These are phyloP conservation scores for Begonia masoniana DNA, from an alignment of 306 rosid genomes.

Conservation along the genomic window DNA sequence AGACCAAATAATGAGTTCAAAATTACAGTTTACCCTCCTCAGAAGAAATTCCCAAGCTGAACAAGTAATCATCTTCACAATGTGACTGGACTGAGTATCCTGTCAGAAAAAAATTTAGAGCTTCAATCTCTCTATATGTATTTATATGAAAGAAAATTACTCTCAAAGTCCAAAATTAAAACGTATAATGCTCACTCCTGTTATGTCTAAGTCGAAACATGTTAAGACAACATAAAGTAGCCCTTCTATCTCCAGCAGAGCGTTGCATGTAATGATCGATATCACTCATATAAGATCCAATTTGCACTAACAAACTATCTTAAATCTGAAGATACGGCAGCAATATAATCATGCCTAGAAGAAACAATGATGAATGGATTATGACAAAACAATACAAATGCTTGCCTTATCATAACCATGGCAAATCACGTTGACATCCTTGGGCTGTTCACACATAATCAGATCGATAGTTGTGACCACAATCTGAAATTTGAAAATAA, in stretches of 20 bases:
- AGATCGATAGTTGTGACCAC: constrained; percentile 38
- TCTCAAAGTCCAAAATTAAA: too few relatives aligned
- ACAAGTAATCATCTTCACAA: constrained; percentile 39
- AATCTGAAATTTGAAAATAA: constrained; percentile 29
- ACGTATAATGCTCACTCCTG: too few relatives aligned
- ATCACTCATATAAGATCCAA: too few relatives aligned
- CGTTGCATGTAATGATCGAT: too few relatives aligned
- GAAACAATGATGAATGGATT: background rate
- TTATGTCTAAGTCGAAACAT: too few relatives aligned
- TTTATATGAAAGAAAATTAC: too few relatives aligned
- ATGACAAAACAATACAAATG: background rate
- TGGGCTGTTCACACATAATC: constrained; percentile 10
- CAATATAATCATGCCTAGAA: background rate
- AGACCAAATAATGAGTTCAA: background rate
- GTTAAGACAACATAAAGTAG: too few relatives aligned
- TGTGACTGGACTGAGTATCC: constrained; percentile 32
- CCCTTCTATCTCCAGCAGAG: too few relatives aligned
- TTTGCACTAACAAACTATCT: too few relatives aligned
- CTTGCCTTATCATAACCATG: constrained; percentile 39
- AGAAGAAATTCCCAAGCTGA: constrained; percentile 57
- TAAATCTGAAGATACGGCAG: too few relatives aligned
- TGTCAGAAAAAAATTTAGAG: constrained; percentile 11
- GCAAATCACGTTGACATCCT: constrained; percentile 40
- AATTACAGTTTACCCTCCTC: constrained; percentile 47
- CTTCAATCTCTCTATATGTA: too few relatives aligned